Base-by-base conservation (phyloP, 2,329 filamentous ascomycete species). In the Hirsutella minnesotensis region DNA sequence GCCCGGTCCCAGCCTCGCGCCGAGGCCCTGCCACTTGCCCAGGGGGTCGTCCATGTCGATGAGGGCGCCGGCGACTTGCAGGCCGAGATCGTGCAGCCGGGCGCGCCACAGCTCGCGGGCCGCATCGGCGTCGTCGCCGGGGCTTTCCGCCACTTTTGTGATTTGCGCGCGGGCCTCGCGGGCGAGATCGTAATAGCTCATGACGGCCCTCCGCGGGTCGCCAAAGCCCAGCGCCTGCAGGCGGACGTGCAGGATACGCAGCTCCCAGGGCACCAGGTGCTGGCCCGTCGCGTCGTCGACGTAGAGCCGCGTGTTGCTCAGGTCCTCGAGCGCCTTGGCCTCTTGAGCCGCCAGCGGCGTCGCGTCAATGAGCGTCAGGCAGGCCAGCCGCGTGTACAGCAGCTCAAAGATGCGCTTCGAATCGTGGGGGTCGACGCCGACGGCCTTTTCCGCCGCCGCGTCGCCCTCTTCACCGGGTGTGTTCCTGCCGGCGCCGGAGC, bases 111-210 rank as follows among this genome's bases (percentile, higher is more conserved):
- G 52, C 49, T 72, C 67, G 15, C 70, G 66, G 19, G 77, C 75
- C 1, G 77, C 69, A 40, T 73, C 68, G 9, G 74, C 70, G 33
- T 69, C 66, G 27, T 50, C 54, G 10, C 51, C n/a, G n/a, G n/a
- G n/a, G n/a, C n/a, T n/a, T n/a, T n/a, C 55, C 5, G 53, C 56
- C 0, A 76, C 70, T 27, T 64, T 68, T 16, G 66, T 62, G 5
- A 86, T 67, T 44, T 74, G 72, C 2, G 68, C 66, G 16, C 88
- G 72, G 2, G 86, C 86, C 60, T 94, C 87, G 9, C 84, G 66
- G 0, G 82, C 88, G 2, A 96, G 72, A 48, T 95, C 88, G 57
- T 95, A 94, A 58, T 94, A 86, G 37, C 84, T 85, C 72, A 92
- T 90, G 44, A 98, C 81, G 3, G 86, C 84, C 47, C 89, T 75